phyloP scores from a whole-genome alignment of 495 filamentous ascomycete genomes.

The Penicillium cinerascens region DNA sequence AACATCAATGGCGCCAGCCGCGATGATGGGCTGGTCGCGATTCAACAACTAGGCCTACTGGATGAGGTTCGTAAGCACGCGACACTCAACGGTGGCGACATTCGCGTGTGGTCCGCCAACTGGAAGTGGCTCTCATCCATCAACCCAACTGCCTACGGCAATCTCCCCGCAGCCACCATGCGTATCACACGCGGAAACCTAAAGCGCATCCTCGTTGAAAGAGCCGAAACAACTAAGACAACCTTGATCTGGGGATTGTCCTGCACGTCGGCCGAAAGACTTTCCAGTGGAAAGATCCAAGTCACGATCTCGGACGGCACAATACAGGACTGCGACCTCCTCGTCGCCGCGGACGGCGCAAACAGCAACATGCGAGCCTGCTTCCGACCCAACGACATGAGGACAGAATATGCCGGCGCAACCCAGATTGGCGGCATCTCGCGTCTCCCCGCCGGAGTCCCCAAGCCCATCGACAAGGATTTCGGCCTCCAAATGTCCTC shows the following conservation, averaged over 20 bases:
- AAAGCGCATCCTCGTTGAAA: conserved; percentile 7
- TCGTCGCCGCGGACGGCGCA: conserved; percentile 11
- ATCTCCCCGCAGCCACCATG: conserved; percentile 9
- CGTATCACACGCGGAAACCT: conserved; percentile 5
- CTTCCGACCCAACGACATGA: conserved; percentile 11
- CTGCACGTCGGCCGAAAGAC: background rate
- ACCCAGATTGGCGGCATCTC: conserved; percentile 11
- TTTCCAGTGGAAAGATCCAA: background rate
- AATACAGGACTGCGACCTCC: conserved; percentile 6
- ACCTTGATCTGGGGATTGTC: background rate
- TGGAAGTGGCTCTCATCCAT: conserved; percentile 13
- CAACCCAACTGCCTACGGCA: conserved; percentile 5
- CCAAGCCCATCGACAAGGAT: conserved; percentile 4
- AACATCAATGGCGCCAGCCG: conserved; percentile 6
- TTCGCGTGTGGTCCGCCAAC: conserved; percentile 5
- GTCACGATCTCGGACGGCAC: background rate
- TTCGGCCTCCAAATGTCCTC: conserved; percentile 9
- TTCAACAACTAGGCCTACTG: conserved; percentile 11
- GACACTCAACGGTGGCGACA: conserved; percentile 8
- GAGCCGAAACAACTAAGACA: background rate
- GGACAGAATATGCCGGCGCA: conserved; percentile 4
- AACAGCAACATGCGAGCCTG: conserved; percentile 2
- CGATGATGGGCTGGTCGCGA: conserved; percentile 2
- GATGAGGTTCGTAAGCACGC: conserved; percentile 3
- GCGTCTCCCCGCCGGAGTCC: background rate